Evolutionary conservation across 164 flowering plant genomes (phyloP), one percentile per base, ranked within the genome.

Genomic region (Annona cherimola): DNA sequence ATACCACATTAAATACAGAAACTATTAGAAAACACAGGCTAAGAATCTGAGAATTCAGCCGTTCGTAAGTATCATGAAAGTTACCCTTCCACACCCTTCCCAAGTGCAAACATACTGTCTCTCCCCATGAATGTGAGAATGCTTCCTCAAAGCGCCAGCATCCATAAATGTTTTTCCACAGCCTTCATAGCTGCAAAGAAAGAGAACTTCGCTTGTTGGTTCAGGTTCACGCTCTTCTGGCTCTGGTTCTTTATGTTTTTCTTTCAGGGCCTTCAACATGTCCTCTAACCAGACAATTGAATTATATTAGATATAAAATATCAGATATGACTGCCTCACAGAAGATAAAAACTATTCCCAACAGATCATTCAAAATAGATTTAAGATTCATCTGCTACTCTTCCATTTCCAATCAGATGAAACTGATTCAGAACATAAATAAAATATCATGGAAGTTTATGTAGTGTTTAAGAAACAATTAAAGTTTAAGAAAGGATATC

Each of bases 151-250:
- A 65, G 94, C 93, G 71, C 96, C 96, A 73, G 94, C 95, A 84
- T 94, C 99, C 71, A 91, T 78, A 77, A 94, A 94, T 50, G 99
- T 92, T 81, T 94, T 94, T 45, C 99, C 99, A 86, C 99, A 94
- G 50, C 98, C 98, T 73, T 91, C 99, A 77, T 85, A 94, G 79
- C 98, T 94, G 84, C 99, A 94, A 61, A 94, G 94, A 79, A 91
- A 94, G 74, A 94, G 93, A 79, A 94, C 94, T 84, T 94, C 99
- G 18, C 96, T 90, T n/a, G 88, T 90, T 45, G 97, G 95, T 73
- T 92, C 98, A 61, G 94, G 98, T 71, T 92, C 98, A 16, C 87
- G 90, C 66, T 92, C 97, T 59, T 82, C 87, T 20, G 76, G 83
- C 70, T 84, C 84, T 59, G 90, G 81, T 71, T 91, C 94, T 76